These are phyloP conservation scores for Rosellinia necatrix DNA, from an alignment of 2,329 filamentous ascomycete genomes.

Conservation along the genomic window DNA sequence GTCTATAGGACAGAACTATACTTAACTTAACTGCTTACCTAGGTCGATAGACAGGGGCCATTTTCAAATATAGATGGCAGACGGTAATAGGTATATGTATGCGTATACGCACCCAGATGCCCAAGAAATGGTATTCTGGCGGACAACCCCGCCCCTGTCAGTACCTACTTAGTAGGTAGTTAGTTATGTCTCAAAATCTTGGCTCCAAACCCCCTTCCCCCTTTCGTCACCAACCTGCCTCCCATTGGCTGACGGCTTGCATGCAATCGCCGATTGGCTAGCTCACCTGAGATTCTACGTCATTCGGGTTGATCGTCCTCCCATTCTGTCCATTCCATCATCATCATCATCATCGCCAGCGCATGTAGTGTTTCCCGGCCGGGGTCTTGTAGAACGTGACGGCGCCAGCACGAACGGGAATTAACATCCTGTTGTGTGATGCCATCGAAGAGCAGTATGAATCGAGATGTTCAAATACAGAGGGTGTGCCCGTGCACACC, in stretches of 20 bases:
- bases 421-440: conserved; percentile 18
- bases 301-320: conserved; percentile 33
- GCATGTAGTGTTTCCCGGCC: background rate
- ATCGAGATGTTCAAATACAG: conserved; percentile 33
- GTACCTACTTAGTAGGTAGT: too few relatives aligned
- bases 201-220: too few relatives aligned
- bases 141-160: too few relatives aligned
- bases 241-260: conserved; percentile 30
- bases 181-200: too few relatives aligned
- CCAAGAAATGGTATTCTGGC: too few relatives aligned
- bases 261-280: conserved; percentile 28
- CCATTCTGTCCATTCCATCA: conserved; percentile 4
- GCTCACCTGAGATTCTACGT: conserved; percentile 31
- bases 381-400: conserved; percentile 31
- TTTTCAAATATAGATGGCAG: too few relatives aligned
- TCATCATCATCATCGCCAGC: too few relatives aligned
- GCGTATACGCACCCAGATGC: too few relatives aligned
- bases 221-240: conserved; percentile 30
- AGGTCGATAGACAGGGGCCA: too few relatives aligned
- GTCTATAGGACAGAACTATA: too few relatives aligned
- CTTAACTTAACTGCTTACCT: too few relatives aligned
- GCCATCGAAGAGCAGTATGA: background rate
- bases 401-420: conserved; percentile 25
- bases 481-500: conserved; percentile 3
- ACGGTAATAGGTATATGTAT: too few relatives aligned